Evolutionary conservation across 2,329 filamentous ascomycete species (phyloP).

Genomic region (Ustulina deusta): DNA sequence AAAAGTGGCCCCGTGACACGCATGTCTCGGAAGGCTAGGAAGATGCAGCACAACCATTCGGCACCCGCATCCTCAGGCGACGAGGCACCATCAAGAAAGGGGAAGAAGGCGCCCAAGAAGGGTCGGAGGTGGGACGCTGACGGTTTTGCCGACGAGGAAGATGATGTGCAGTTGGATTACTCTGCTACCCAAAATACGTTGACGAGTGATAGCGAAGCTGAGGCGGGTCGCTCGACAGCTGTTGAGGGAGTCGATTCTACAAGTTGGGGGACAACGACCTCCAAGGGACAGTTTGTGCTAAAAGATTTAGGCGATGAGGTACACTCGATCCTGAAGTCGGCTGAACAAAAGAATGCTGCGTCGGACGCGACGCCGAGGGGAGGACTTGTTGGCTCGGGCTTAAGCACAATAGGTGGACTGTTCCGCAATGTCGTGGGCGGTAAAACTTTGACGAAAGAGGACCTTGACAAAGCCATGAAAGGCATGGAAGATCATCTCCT

Average conservation of each 20-base stretch:
- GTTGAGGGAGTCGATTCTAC: conserved; percentile 81
- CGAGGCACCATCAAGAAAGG: conserved; percentile 72
- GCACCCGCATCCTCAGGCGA: conserved; percentile 84
- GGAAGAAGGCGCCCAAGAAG: conserved; percentile 78
- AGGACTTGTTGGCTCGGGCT: conserved; percentile 80
- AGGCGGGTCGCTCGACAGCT: conserved; percentile 66
- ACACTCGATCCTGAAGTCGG: conserved; percentile 84
- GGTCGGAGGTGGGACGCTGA: conserved; percentile 93
- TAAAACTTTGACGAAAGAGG: conserved; percentile 88
- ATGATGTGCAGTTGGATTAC: conserved; percentile 86
- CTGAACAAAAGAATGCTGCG: conserved; percentile 72
- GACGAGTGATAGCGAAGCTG: conserved; percentile 65
- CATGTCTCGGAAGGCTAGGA: conserved; percentile 83
- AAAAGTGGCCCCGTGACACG: conserved; percentile 81
- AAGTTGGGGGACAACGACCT: conserved; percentile 86
- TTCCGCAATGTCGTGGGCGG: conserved; percentile 97
- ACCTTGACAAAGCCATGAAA: conserved; percentile 92
- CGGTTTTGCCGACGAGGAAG: conserved; percentile 86
- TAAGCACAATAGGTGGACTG: conserved; percentile 86
- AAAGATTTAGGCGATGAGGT: conserved; percentile 96
- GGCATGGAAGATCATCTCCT: conserved; percentile 96
- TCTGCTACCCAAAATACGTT: conserved; percentile 70
- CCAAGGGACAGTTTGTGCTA: conserved; percentile 91
- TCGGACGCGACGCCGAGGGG: conserved; percentile 61
- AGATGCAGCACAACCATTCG: conserved; percentile 73